Evolutionary conservation across 2,329 filamentous ascomycete genomes (phyloP).

Genomic region (Talaromyces sp.): DNA sequence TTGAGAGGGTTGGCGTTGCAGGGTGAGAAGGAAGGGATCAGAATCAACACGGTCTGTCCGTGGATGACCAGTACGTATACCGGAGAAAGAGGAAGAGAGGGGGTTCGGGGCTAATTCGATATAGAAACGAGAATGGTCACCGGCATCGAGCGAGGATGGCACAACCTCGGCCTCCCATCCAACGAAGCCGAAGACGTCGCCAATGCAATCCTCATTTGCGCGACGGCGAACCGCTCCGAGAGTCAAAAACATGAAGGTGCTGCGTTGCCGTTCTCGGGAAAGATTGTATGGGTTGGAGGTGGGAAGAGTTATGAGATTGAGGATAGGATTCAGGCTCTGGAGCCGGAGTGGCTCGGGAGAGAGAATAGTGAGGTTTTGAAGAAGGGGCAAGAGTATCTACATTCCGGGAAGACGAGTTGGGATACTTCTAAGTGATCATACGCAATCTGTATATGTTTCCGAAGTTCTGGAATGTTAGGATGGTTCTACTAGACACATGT

Average conservation of each 20-base stretch:
- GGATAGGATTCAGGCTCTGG: conserved; percentile 23
- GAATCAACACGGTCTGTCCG: conserved; percentile 20
- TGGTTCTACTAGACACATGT: too few relatives aligned
- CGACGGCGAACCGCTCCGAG: conserved; percentile 22
- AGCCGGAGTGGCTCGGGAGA: conserved; percentile 31
- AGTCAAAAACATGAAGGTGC: conserved; percentile 19
- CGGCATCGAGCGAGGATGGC: not conserved
- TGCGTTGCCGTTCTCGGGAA: conserved; percentile 23
- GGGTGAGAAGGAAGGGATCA: conserved; percentile 16
- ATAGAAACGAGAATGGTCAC: not conserved
- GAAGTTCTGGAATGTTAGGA: not conserved
- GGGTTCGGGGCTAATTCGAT: not conserved
- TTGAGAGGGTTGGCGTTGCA: conserved; percentile 24
- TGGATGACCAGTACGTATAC: conserved; percentile 21
- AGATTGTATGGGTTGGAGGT: conserved; percentile 25
- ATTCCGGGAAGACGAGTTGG: conserved; percentile 15
- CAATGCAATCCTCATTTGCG: conserved; percentile 23
- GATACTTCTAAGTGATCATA: not conserved
- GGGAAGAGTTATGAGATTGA: conserved; percentile 27
- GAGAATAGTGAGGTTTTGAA: conserved; percentile 27
- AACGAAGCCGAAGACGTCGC: conserved; percentile 26
- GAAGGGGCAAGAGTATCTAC: conserved; percentile 17
- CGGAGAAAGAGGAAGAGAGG: too few relatives aligned
- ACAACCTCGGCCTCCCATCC: conserved; percentile 21
- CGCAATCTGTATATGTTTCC: too few relatives aligned